Base-by-base conservation (phyloP, 2,329 filamentous ascomycete genomes). In the Ambrosiella beaveri region DNA sequence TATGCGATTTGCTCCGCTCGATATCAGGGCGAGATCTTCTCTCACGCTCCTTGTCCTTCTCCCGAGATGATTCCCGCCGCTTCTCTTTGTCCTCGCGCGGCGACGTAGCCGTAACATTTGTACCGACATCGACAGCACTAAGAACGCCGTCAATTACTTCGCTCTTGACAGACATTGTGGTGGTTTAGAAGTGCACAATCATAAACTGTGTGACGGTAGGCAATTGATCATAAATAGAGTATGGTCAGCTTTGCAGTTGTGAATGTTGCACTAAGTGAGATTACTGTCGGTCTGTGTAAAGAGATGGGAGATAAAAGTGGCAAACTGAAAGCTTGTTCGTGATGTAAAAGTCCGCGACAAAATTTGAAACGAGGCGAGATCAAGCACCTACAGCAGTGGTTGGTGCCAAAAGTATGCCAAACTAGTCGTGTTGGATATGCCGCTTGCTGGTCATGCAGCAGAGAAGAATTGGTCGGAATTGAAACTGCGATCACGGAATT, bases 1-100 rank as follows among this genome's bases (percentile, higher is more conserved):
- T 50, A 59, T 66, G 66, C 49, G 69, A 65, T 52, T 66, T 66
- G 47, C 66, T 64, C 40, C 58, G 58, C 38, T 60, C 58, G 9
- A 60, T 60, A 9, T 60, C 58, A 13, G 58, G 55, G 15, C 58
- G 57, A 36, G 59, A 61, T 56, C 49, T 47, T 19, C 44, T 49
- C 19, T 51, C 56, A 4, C 55, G 56, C 37, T 60, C 59, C 45
- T 60, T 60, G 13, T 61, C 59, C 52, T 56, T 58, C 15, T 60
- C 58, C 2, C 58, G 58, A 12, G 55, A 60, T 19, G 58, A 60
- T 49, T 60, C 58, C 9, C 58, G 55, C 39, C 38, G 40, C 37
- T 56, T 59, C 37, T 59, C 57, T 11, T 57, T 52, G 12, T 49
- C 56, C 17, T 37, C 44, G 38, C 44, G 54, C 7, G 50, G 59